phyloP scores from a whole-genome alignment of 768 basidiomycete genomes.

The Calvatia gigantea region DNA sequence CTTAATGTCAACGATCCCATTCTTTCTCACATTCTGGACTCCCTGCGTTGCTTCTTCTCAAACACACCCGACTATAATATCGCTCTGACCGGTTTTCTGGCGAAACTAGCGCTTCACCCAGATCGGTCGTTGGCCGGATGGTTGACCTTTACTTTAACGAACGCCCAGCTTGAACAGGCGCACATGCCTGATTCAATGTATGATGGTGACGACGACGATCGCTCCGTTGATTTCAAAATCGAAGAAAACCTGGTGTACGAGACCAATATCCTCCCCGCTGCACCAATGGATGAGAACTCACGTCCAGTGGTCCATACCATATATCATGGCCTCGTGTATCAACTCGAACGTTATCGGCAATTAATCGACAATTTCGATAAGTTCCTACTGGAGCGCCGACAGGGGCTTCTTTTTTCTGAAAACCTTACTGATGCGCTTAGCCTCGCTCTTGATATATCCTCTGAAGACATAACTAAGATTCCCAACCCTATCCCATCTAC shows the following conservation, averaged over 20 bases:
- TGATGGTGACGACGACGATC: constrained; percentile 68
- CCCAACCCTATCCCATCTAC: constrained; percentile 24
- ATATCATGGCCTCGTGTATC: constrained; percentile 74
- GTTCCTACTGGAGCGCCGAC: constrained; percentile 79
- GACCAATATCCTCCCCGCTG: constrained; percentile 56
- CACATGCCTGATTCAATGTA: constrained; percentile 13
- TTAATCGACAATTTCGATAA: constrained; percentile 78
- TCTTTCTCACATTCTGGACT: constrained; percentile 65
- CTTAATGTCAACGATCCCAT: constrained; percentile 78
- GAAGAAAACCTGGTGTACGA: constrained; percentile 61
- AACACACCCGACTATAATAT: constrained; percentile 88
- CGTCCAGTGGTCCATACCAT: constrained; percentile 81
- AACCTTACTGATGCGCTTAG: constrained; percentile 88
- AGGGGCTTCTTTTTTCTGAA: constrained; percentile 88
- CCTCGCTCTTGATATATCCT: constrained; percentile 61
- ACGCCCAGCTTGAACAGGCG: constrained; percentile 21
- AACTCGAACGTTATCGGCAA: constrained; percentile 78
- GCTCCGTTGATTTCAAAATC: constrained; percentile 75
- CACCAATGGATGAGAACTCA: constrained; percentile 65
- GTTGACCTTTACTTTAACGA: constrained; percentile 65
- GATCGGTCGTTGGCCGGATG: constrained; percentile 85
- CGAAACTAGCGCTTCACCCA: constrained; percentile 80
- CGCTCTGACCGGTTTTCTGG: constrained; percentile 78
- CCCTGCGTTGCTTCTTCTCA: constrained; percentile 74
- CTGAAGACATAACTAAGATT: constrained; percentile 30